Evolutionary conservation across 768 basidiomycete genomes (phyloP).

Genomic region (Lentinus brumalis): DNA sequence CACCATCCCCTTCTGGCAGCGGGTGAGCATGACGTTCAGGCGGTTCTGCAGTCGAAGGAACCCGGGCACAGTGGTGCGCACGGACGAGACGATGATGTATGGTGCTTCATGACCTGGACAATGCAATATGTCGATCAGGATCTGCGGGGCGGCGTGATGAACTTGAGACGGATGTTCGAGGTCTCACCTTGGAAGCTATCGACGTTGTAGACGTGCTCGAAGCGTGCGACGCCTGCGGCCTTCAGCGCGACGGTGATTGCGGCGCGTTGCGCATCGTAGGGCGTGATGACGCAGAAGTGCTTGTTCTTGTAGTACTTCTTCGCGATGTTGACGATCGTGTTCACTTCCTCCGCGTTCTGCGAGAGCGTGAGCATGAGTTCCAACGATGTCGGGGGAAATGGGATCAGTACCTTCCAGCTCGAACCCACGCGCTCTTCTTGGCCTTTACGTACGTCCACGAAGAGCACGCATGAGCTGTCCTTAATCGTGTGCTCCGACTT

Average conservation of each 20-base stretch:
- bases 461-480: slow-evolving; percentile 28
- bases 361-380: background rate
- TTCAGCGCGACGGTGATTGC: slow-evolving; percentile 41
- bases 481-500: slow-evolving; percentile 24
- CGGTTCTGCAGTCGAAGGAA: slow-evolving; percentile 48
- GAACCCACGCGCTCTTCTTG: slow-evolving; percentile 38
- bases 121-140: background rate
- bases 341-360: slow-evolving; percentile 47
- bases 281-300: slow-evolving; percentile 53
- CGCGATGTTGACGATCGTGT: slow-evolving; percentile 44
- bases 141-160: too few relatives aligned
- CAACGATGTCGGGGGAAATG: too few relatives aligned
- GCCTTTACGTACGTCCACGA: slow-evolving; percentile 44
- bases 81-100: slow-evolving; percentile 51
- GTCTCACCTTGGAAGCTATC: slow-evolving; percentile 56
- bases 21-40: slow-evolving; percentile 52
- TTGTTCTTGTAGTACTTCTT: slow-evolving; percentile 39
- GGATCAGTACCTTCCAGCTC: slow-evolving; percentile 36
- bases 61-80: slow-evolving; percentile 46
- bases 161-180: too few relatives aligned
- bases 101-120: slow-evolving; percentile 51
- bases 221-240: slow-evolving; percentile 33
- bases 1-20: slow-evolving; percentile 49
- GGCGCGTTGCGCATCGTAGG: slow-evolving; percentile 55
- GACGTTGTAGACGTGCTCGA: slow-evolving; percentile 51